Evolutionary conservation across 2,329 filamentous ascomycete species (phyloP).

Genomic region (Colletotrichum chlorophyti): DNA sequence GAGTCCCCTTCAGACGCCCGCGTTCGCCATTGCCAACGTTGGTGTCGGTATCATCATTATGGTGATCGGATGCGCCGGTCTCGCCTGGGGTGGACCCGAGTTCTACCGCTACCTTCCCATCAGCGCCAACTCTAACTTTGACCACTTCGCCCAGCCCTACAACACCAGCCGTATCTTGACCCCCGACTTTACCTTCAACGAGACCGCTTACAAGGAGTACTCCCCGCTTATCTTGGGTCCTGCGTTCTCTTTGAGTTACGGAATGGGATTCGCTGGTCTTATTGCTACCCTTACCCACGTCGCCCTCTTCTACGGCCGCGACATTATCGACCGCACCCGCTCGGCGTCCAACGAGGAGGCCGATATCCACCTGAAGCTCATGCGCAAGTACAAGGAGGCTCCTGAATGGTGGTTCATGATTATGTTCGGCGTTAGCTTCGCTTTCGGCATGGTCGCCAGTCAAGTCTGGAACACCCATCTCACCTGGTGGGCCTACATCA

Average conservation of each 20-base stretch:
- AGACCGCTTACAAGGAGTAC: slow-evolving; percentile 66
- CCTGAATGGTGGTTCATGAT: slow-evolving; percentile 64
- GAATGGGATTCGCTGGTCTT: slow-evolving; percentile 63
- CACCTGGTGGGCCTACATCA: slow-evolving; percentile 50
- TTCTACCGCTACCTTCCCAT: slow-evolving; percentile 55
- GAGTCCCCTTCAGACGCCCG: slow-evolving; percentile 58
- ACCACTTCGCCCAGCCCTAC: slow-evolving; percentile 67
- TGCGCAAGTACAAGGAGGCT: slow-evolving; percentile 61
- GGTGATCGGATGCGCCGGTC: slow-evolving; percentile 54
- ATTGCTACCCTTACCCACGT: slow-evolving; percentile 60
- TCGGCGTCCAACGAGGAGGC: slow-evolving; percentile 46
- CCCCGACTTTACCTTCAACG: slow-evolving; percentile 61
- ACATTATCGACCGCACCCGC: slow-evolving; percentile 46
- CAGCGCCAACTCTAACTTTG: slow-evolving; percentile 60
- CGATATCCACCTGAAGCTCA: slow-evolving; percentile 61
- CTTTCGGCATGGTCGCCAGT: slow-evolving; percentile 47
- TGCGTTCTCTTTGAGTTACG: slow-evolving; percentile 62
- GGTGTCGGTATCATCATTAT: slow-evolving; percentile 60
- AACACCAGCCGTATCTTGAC: slow-evolving; percentile 66
- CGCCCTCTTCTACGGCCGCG: slow-evolving; percentile 57
- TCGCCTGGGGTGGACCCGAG: slow-evolving; percentile 55
- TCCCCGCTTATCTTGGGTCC: slow-evolving; percentile 59
- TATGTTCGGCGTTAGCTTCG: slow-evolving; percentile 57
- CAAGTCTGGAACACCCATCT: slow-evolving; percentile 48
- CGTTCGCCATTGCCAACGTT: slow-evolving; percentile 64